Evolutionary conservation across 495 filamentous ascomycete genomes (phyloP), one percentile per base, ranked within the genome.

Genomic region (Xylaria nigripes): DNA sequence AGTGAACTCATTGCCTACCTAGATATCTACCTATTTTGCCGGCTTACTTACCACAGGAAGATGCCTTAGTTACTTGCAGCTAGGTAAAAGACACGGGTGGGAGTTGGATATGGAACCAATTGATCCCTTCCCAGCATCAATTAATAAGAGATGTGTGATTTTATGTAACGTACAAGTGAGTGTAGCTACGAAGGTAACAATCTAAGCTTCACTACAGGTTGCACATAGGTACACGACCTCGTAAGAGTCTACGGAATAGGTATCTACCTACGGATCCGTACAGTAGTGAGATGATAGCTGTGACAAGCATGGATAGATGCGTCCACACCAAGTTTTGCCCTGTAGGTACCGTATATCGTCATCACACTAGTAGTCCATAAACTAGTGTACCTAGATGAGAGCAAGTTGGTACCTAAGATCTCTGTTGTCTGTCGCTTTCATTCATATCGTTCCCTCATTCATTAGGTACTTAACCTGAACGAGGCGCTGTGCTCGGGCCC

Each of bases 291-390:
- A 15, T 45, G 16, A 4, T 34, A 40, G 34, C n/a, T 32, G 51
- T 54, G 51, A 42, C 51, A 23, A 30, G 34, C 51, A 48, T 45
- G 44, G 36, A 50, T 40, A 16, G 16, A 24, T 46, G 45, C 51
- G 42, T 54, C 23, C 24, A 48, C 19, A 25, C 32, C 24, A 36
- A 2, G 32, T 2, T 15, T n/a, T 16, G n/a, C 24, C 44, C 27
- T 38, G 19, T 29, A 19, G 29, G 41, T 46, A 47, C 51, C 36
- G 36, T 19, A 40, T 40, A 34, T 19, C 36, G 36, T 19, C 2
- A 40, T n/a, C 36, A 16, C 12, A 18, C 12, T 6, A 40, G 6
- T 15, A 8, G 32, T 15, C 32, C 13, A n/a, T 8, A 15, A 6
- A 36, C 13, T 36, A 36, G 3, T 36, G 32, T 36, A 36, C 8